Conservation (phyloP, 148 eudicot species). For the Cornus controversa region DNA sequence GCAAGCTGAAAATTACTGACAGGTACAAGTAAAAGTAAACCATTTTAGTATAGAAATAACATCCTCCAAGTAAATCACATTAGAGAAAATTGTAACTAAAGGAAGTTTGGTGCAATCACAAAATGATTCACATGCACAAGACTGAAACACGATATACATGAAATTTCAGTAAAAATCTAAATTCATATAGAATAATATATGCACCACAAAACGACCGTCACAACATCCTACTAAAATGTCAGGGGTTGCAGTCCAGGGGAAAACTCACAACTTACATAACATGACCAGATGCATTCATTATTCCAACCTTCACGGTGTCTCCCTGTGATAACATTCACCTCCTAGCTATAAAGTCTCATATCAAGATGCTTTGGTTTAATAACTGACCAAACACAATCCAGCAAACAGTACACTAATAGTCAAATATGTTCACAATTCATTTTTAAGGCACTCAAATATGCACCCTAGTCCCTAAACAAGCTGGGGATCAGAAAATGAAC, state of each 20-base stretch:
- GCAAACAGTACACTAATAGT: conserved; percentile 27
- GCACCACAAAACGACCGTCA: conserved; percentile 2
- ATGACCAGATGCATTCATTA: conserved; percentile 7
- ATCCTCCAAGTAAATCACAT: not conserved
- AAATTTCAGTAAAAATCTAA: not conserved
- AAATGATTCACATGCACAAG: conserved; percentile 6
- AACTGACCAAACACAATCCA: conserved; percentile 34
- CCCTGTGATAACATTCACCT: conserved; percentile 32
- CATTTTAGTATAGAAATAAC: not conserved
- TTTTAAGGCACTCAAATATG: conserved; percentile 42
- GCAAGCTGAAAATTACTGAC: not conserved
- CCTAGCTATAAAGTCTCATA: conserved; percentile 36
- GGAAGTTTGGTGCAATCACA: not conserved
- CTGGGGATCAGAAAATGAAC: conserved; percentile 24
- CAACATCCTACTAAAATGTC: conserved; percentile 5
- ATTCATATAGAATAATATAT: not conserved
- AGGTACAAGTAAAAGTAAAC: not conserved
- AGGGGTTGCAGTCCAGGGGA: conserved; percentile 3
- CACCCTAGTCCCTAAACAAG: conserved; percentile 24
- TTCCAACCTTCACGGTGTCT: conserved; percentile 40
- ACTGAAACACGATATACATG: not conserved
- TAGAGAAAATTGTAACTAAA: not conserved
- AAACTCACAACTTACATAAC: conserved; percentile 15
- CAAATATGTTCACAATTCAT: conserved; percentile 41
- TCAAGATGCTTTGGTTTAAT: conserved; percentile 23